These are phyloP conservation scores for Talaromyces marneffei DNA, from an alignment of 2,329 filamentous ascomycete genomes.

Conservation along the genomic window DNA sequence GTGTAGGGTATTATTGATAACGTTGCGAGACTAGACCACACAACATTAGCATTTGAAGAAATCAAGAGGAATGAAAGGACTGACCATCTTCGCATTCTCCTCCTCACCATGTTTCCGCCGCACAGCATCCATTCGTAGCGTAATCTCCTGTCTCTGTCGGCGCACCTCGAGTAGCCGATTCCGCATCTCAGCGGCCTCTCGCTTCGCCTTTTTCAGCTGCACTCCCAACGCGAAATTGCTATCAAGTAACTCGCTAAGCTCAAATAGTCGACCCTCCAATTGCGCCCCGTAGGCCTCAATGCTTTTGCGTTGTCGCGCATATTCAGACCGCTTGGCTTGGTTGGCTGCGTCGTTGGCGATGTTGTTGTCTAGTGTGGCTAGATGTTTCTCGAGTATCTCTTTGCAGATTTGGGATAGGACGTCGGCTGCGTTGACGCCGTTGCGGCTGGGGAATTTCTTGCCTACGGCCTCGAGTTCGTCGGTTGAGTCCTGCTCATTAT, in stretches of 20 bases:
- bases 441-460: constrained; percentile 36
- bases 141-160: constrained; percentile 44
- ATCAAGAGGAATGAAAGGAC: neutral
- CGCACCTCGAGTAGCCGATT: constrained; percentile 45
- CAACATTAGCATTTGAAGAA: neutral
- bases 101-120: constrained; percentile 36
- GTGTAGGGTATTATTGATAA: constrained; percentile 40
- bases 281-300: constrained; percentile 45
- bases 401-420: constrained; percentile 47
- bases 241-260: constrained; percentile 49
- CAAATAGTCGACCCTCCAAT: constrained; percentile 46
- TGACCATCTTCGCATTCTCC: constrained; percentile 33
- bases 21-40: constrained; percentile 28
- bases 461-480: constrained; percentile 23
- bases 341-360: constrained; percentile 36
- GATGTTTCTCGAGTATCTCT: constrained; percentile 45
- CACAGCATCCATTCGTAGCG: constrained; percentile 47
- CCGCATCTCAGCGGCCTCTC: constrained; percentile 42
- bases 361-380: constrained; percentile 38
- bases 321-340: constrained; percentile 33
- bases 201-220: constrained; percentile 42
- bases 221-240: constrained; percentile 44
- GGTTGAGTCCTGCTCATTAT: constrained; percentile 20
- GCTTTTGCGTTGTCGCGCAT: constrained; percentile 43
- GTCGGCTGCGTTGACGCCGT: constrained; percentile 48